Base-by-base conservation (phyloP, 495 filamentous ascomycete genomes). In the Aspergillus funiculosus region DNA sequence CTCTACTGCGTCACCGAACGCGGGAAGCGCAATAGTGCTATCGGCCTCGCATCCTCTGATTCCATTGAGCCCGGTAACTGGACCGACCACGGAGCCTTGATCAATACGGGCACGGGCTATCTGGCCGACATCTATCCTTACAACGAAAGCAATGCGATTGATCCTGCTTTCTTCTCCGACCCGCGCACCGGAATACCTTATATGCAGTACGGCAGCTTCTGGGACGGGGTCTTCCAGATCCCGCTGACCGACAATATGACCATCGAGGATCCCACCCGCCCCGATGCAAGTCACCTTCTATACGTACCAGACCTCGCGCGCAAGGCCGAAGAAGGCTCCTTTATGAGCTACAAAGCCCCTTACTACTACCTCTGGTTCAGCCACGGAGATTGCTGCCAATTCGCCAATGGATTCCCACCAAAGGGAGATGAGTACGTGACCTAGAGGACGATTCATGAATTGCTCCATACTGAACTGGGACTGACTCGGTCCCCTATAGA, bases 341-440 rank as follows among this genome's bases (percentile, higher is more conserved):
- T 72, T 50, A 66, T 86, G 53, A 82, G 74, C 60, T 77, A 74
- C 43, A 52, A 69, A 7, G 69, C 67, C 0, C 67, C 58, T 0
- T 87, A 79, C 40, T 88, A 83, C 49, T 89, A 87, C 52, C 58
- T 83, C 2, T 87, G 86, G 69, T 86, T 80, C 58, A 83, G 78
- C 43, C 68, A 75, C 28, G 85, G 86, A 2, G 57, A 68, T 8
- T 90, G 86, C 65, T 90, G 86, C 55, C 69, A 70, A 2, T 80
- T 80, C 43, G 62, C 11, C 11, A 50, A 43, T 11, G 52, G 49
- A 15, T 68, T 66, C 26, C 84, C 85, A 0, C 54, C 63, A 0
- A 51, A 62, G 0, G 82, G 83, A 0, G 59, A 67, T 6, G 86
- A 89, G 71, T 89, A 87, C 22, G 52, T 45, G 34, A n/a, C 45